phyloP scores from a whole-genome alignment of 805 yeast species.

The Candida manassasensis region DNA sequence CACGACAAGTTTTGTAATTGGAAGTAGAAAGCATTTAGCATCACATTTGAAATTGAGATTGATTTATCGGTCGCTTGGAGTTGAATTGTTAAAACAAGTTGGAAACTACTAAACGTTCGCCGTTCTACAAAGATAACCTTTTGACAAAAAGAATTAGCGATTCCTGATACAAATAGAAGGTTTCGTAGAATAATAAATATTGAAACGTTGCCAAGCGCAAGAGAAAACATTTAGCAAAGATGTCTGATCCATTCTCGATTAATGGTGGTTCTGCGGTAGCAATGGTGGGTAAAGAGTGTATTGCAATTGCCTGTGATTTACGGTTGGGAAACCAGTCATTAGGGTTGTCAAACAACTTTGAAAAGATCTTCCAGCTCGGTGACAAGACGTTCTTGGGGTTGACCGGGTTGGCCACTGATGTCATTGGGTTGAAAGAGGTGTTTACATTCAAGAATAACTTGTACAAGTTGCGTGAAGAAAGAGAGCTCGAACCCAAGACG shows the following conservation, averaged over 20 bases:
- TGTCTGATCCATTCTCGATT: constrained; percentile 76
- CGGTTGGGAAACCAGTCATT: constrained; percentile 91
- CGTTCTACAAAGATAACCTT: too few relatives aligned
- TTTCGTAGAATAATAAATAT: too few relatives aligned
- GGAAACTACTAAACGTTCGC: too few relatives aligned
- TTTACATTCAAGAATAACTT: constrained; percentile 83
- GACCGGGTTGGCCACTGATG: constrained; percentile 95
- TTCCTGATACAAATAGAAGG: too few relatives aligned
- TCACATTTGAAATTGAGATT: too few relatives aligned
- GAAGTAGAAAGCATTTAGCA: too few relatives aligned
- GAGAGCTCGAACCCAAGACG: constrained; percentile 87
- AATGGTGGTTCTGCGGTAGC: constrained; percentile 96
- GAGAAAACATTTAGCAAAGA: constrained; percentile 14
- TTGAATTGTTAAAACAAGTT: too few relatives aligned
- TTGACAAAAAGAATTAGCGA: too few relatives aligned
- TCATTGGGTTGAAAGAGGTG: constrained; percentile 73
- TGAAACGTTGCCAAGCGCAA: too few relatives aligned
- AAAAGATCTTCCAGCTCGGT: constrained; percentile 83
- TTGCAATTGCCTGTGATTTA: constrained; percentile 94
- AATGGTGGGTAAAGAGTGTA: constrained; percentile 97
- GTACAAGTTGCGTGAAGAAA: constrained; percentile 86
- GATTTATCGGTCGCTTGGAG: too few relatives aligned
- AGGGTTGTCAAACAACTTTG: constrained; percentile 89
- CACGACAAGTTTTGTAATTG: too few relatives aligned
- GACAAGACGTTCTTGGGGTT: constrained; percentile 79